A percentile compares a stretch with the other conserved stretches of the same genome.
Evolutionary conservation across 805 yeast species (phyloP).

Genomic region (Candida ulmi): DNA sequence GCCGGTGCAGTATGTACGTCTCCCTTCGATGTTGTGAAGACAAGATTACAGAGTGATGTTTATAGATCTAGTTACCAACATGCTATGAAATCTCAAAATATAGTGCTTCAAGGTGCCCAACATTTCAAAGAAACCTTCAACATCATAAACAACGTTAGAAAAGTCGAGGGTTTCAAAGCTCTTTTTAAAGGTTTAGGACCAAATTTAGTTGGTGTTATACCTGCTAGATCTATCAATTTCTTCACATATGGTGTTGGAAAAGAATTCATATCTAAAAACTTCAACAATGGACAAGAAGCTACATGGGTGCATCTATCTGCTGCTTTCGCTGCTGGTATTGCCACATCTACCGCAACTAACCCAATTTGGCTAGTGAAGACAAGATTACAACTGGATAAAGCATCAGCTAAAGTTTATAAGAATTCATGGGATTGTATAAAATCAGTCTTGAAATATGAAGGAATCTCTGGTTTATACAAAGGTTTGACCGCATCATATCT

Average conservation of each 20-base stretch:
- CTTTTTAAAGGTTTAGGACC: constrained; percentile 95
- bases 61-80: constrained; percentile 51
- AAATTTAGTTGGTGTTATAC: constrained; percentile 93
- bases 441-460: constrained; percentile 70
- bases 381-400: constrained; percentile 83
- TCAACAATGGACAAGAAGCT: constrained; percentile 71
- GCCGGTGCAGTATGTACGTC: constrained; percentile 92
- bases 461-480: constrained; percentile 71
- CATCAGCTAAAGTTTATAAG: constrained; percentile 57
- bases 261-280: constrained; percentile 56
- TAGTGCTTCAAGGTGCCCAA: constrained; percentile 41
- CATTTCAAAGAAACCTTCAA: constrained; percentile 82
- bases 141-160: constrained; percentile 64
- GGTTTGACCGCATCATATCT: constrained; percentile 94
- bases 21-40: constrained; percentile 94
- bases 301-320: constrained; percentile 82
- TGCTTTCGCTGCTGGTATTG: constrained; percentile 89
- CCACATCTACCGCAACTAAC: constrained; percentile 92
- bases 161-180: constrained; percentile 77
- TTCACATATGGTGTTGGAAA: constrained; percentile 96
- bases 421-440: constrained; percentile 82
- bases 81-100: constrained; percentile 24
- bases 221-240: constrained; percentile 95
- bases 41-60: constrained; percentile 88
- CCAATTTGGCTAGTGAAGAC: constrained; percentile 98